A percentile compares a stretch with the other conserved stretches of the same genome.
Evolutionary conservation across 179 eudicot species (phyloP).

Genomic region (Beta lomatogona): DNA sequence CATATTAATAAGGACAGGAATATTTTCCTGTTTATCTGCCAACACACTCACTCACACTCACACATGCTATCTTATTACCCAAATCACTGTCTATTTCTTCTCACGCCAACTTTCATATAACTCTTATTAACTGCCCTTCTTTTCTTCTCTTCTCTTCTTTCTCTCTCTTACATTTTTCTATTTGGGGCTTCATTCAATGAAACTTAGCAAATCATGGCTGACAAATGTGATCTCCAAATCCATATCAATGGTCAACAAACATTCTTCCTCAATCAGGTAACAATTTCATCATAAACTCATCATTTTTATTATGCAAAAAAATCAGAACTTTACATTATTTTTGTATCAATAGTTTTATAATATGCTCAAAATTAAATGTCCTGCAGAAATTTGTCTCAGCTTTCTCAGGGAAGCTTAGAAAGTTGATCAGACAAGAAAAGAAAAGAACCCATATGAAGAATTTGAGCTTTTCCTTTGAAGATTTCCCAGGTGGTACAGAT

Average conservation of each 20-base stretch:
- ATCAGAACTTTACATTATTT: too few species aligned
- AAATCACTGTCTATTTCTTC: constrained; percentile 18
- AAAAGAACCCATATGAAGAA: constrained; percentile 35
- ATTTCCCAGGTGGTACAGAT: constrained; percentile 66
- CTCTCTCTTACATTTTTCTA: constrained; percentile 4
- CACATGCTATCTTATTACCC: constrained; percentile 24
- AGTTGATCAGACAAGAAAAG: constrained; percentile 53
- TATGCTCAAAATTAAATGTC: too few species aligned
- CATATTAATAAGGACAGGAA: constrained; percentile 1
- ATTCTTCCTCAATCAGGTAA: constrained; percentile 77
- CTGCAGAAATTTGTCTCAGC: constrained; percentile 53
- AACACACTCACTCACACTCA: constrained; percentile 18
- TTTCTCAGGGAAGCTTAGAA: constrained; percentile 55
- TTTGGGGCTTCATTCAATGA: constrained; percentile 26
- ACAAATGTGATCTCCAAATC: constrained; percentile 62
- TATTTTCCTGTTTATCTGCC: constrained; percentile 28
- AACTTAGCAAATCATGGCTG: constrained; percentile 44
- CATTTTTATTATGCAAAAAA: neutral
- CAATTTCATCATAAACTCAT: neutral
- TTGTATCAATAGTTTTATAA: too few species aligned
- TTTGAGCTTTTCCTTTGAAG: constrained; percentile 37
- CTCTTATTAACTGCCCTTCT: neutral
- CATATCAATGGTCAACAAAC: constrained; percentile 65
- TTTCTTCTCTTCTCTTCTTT: neutral
- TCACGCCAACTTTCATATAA: constrained; percentile 19